A percentile compares a stretch with the other conserved stretches of the same genome.
Conservation (phyloP, 257 asterid genomes). For the Solanum pimpinellifolium region DNA sequence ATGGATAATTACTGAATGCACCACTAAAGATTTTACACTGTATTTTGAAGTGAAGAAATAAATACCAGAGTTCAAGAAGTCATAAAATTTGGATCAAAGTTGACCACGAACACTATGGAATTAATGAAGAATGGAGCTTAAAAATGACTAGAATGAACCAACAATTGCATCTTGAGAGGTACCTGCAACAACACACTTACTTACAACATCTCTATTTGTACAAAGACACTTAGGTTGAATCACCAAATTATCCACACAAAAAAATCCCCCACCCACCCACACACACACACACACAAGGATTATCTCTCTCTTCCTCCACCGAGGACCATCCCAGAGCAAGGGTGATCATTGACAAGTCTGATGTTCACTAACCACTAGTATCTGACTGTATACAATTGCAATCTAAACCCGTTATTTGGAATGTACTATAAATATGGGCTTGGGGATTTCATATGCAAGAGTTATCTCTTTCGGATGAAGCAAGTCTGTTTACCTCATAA, state of each 20-base stretch:
- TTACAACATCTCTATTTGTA: background rate
- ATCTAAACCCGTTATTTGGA: background rate
- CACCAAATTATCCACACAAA: background rate
- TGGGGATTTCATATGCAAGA: background rate
- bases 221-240: background rate
- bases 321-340: background rate
- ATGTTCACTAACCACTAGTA: background rate
- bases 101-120: background rate
- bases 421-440: background rate
- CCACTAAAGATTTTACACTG: background rate
- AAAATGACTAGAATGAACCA: background rate
- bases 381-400: background rate
- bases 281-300: background rate
- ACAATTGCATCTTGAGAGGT: background rate
- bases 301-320: background rate
- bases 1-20: background rate
- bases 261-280: too few relatives aligned
- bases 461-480: background rate
- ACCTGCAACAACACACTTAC: background rate
- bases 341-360: background rate
- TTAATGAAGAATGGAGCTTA: background rate
- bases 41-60: background rate
- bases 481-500: background rate
- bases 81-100: background rate
- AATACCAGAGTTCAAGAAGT: background rate